Evolutionary conservation across 73 alveolate genomes (phyloP).

Genomic region (Blepharisma japonicum): DNA sequence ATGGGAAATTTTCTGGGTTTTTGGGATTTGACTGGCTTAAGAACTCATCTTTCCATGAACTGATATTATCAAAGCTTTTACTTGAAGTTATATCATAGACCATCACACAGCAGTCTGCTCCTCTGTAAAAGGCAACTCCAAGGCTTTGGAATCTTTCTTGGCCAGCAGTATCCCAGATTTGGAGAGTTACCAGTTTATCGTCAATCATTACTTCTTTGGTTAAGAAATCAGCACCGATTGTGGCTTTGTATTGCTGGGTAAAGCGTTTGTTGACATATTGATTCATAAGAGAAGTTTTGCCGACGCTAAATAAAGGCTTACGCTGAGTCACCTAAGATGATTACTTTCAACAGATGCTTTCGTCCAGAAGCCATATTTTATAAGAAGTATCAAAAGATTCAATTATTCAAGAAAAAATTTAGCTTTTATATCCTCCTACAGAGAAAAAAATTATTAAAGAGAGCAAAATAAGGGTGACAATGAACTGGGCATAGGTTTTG

Average conservation of each 20-base stretch:
- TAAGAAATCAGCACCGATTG: constrained; percentile 97
- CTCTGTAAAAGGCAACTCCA: constrained; percentile 95
- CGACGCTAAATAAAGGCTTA: constrained; percentile 68
- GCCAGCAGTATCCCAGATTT: constrained; percentile 73
- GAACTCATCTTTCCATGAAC: constrained; percentile 88
- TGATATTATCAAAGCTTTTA: constrained; percentile 75
- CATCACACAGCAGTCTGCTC: constrained; percentile 92
- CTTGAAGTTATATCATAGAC: constrained; percentile 78
- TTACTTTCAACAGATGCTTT: constrained; percentile 79
- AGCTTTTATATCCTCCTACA: no score
- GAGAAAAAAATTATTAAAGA: no score
- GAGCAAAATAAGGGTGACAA: no score
- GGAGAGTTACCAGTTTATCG: constrained; percentile 85
- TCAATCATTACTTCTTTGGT: constrained; percentile 88
- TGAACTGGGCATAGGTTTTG: constrained; percentile 12
- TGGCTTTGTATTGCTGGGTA: constrained; percentile 86
- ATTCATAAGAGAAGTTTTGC: constrained; percentile 91
- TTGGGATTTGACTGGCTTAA: constrained; percentile 76
- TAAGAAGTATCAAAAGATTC: not conserved
- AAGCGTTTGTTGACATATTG: constrained; percentile 81
- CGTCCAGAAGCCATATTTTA: constrained; percentile 60
- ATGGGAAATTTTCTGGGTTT: constrained; percentile 91
- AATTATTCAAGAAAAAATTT: not conserved
- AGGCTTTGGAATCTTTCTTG: constrained; percentile 81
- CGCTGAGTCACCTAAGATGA: constrained; percentile 93